Percentiles rank a stretch among this genome's conserved stretches.
phyloP scores from a whole-genome alignment of 2,329 filamentous ascomycete species.

The Ceratocystis colombiana region DNA sequence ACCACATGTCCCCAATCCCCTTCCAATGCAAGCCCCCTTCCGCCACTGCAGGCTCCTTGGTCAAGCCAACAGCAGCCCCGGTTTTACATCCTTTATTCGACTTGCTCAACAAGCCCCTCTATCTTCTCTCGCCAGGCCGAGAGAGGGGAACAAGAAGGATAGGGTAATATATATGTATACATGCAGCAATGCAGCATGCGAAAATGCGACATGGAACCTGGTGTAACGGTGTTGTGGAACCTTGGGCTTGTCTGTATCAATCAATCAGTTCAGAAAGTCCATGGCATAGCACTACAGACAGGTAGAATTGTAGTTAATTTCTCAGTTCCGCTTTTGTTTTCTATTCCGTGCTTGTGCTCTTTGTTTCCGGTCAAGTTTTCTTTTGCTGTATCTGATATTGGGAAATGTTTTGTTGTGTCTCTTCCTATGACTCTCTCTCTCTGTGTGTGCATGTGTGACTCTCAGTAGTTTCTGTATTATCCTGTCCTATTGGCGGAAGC shows the following conservation, averaged over 20 bases:
- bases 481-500: background rate
- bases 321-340: background rate
- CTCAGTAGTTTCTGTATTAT: no score
- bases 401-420: background rate
- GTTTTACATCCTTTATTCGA: background rate
- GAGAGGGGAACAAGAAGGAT: background rate
- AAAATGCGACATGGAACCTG: background rate
- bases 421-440: background rate
- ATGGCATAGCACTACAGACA: background rate
- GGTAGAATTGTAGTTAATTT: background rate
- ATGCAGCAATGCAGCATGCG: background rate
- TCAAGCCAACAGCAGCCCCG: background rate
- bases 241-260: background rate
- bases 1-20: constrained; percentile 7
- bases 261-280: background rate
- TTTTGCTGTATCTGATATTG: background rate
- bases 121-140: no score
- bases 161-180: constrained; percentile 3
- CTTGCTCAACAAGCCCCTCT: background rate
- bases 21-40: background rate
- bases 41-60: background rate
- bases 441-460: background rate
- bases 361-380: background rate
- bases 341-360: background rate
- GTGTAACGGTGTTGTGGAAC: constrained; percentile 10